phyloP scores from a whole-genome alignment of 768 basidiomycete species.

The Termitomyces sp. region DNA sequence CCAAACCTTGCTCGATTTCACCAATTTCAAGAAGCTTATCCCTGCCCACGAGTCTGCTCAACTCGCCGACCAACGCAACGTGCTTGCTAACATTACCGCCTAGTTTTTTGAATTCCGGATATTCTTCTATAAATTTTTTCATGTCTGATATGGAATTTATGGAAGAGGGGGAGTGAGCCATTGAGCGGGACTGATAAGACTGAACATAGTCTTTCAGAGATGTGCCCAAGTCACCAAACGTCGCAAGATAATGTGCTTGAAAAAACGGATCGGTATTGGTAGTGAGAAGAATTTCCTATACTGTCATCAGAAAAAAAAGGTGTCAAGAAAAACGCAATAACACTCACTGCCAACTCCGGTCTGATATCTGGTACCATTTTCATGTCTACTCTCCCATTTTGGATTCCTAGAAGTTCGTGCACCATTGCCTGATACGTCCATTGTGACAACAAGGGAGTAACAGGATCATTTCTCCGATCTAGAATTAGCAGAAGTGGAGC shows the following conservation, averaged over 20 bases:
- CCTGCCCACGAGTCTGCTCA: conserved; percentile 82
- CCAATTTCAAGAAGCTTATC: conserved; percentile 86
- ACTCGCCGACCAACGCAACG: conserved; percentile 92
- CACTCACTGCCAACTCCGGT: conserved; percentile 75
- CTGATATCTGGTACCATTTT: conserved; percentile 78
- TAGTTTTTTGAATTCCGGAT: conserved; percentile 93
- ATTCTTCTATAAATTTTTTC: conserved; percentile 97
- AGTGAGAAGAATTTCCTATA: conserved; percentile 89
- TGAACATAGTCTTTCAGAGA: conserved; percentile 90
- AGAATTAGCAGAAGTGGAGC: conserved; percentile 87
- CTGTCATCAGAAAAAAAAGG: conserved; percentile 1
- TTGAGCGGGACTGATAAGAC: conserved; percentile 82
- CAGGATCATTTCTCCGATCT: conserved; percentile 94
- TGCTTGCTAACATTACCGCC: conserved; percentile 99
- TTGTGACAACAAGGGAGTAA: conserved; percentile 92
- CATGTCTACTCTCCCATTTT: conserved; percentile 88
- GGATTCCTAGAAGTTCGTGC: conserved; percentile 89
- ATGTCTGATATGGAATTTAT: conserved; percentile 96
- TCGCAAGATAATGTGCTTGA: conserved; percentile 82
- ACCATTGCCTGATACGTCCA: conserved; percentile 99
- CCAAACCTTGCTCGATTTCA: conserved; percentile 94
- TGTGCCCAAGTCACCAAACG: conserved; percentile 94
- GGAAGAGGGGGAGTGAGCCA: conserved; percentile 65
- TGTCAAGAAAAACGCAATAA: background rate
- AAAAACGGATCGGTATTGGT: conserved; percentile 92